Base-by-base conservation (phyloP, 495 filamentous ascomycete species). In the Penicillium soppii region DNA sequence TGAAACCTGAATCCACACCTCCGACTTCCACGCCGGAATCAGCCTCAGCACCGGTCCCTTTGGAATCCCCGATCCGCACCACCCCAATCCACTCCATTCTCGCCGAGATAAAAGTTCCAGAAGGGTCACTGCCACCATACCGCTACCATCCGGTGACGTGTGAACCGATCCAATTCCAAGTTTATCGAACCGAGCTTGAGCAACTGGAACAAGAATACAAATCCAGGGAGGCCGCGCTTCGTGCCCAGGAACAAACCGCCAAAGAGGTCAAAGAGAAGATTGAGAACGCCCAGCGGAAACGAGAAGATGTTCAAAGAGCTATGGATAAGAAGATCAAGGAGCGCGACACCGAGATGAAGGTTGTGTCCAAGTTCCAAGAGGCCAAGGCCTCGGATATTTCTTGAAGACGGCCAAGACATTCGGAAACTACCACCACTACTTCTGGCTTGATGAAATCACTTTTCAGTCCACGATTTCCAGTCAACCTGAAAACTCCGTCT, bases 281-380 rank as follows among this genome's bases (percentile, higher is more conserved):
- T 23, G 63, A 74, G 36, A 67, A 68, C 27, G 59, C 63, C 1
- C 66, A 72, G 47, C 59, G 58, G 48, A 76, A 74, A 54, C 67
- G 62, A 39, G 70, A 72, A 27, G 65, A 76, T 15, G 59, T 75
- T 0, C 70, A 77, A 44, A 66, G 61, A 47, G 64, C 64, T 5
- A 69, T 77, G 52, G 73, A 77, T 41, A 75, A 75, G 57, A 78
- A 76, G 53, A 58, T 63, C 23, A 75, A 73, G 43, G 72, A 75
- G 47, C 57, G 70, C 15, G 69, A 78, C 37, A 72, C 65, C 1
- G 74, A 78, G 56, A 61, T 74, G 62, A 76, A 74, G 46, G 67
- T 78, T 13, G 50, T 74, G 0, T 70, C 70, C 49, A 77, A 77
- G 35, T 75, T 65, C 32, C 74, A 73, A 43, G 66, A 73, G 33